Evolutionary conservation across 768 basidiomycete species (phyloP), one percentile per base, ranked within the genome.

Genomic region (Leccinum uliginosum): DNA sequence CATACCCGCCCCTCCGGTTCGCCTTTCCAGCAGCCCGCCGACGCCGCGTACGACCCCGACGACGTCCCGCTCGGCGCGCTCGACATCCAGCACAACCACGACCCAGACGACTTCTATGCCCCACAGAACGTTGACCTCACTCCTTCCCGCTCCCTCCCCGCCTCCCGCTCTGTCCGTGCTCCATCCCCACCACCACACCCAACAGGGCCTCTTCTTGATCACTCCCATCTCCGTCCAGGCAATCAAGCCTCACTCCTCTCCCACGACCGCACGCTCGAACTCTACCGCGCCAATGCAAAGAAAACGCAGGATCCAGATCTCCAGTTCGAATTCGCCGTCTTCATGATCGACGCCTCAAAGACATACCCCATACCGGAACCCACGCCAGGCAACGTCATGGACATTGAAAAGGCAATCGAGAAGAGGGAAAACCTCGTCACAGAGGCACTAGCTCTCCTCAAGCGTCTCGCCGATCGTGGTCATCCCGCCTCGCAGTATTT

Each of bases 321-420:
- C 55, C 95, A 96, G 70, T 98, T 94, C 78, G 97, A 99, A 71
- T 98, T 99, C 64, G 93, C 96, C 40, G 92, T 95, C 9, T 98
- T 98, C 80, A 94, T 98, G 90, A 89, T 99, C 68, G 97, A 98
- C 67, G 93, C 95, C 50, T 91, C 93, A 50, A 97, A 96, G 73
- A 85, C 88, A 2, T 83, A 93, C 70, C 87, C 88, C 43, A 85
- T 91, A 55, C 91, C 91, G 5, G 75, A 75, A 3, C 80, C 76
- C 15, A 86, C 87, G 3, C 79, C 83, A 0, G 87, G 83, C 29
- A 91, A 92, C 64, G 80, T 90, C 47, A 79, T 92, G 69, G 83
- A 89, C 43, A 86, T 92, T 56, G 91, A 93, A 71, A 84, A 84
- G 66, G 88, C 89, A 1, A 69, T 84, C 21, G 87, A 87, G 67